Conservation (phyloP, 1,284 basidiomycete species). For the Leccinum huronense region DNA sequence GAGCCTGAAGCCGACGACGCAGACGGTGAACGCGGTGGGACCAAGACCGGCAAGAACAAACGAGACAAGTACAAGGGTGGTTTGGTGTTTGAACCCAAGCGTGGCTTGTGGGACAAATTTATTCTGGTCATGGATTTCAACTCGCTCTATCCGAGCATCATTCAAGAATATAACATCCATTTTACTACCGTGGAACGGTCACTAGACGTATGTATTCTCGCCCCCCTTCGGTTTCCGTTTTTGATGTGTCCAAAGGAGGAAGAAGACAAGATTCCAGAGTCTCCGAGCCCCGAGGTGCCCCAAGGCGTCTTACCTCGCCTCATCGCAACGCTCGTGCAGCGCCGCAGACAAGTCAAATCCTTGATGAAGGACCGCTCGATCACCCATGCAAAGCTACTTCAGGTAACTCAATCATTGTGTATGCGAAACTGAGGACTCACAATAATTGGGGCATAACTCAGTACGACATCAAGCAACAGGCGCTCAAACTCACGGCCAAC, state of each 20-base stretch:
- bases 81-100: slow-evolving; percentile 95
- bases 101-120: slow-evolving; percentile 95
- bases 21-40: slow-evolving; percentile 57
- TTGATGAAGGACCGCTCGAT: slow-evolving; percentile 91
- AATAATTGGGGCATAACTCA: slow-evolving; percentile 33
- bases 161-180: slow-evolving; percentile 99
- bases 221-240: background rate
- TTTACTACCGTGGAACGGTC: slow-evolving; percentile 91
- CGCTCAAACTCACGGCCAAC: slow-evolving; percentile 97
- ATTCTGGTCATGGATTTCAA: slow-evolving; percentile 99
- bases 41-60: slow-evolving; percentile 63
- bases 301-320: slow-evolving; percentile 94
- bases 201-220: slow-evolving; percentile 54
- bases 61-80: slow-evolving; percentile 99
- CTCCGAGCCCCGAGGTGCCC: slow-evolving; percentile 68
- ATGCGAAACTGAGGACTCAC: slow-evolving; percentile 38
- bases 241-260: slow-evolving; percentile 50
- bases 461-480: slow-evolving; percentile 97
- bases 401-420: slow-evolving; percentile 52
- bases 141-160: slow-evolving; percentile 98
- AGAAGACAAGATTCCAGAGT: slow-evolving; percentile 87
- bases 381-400: slow-evolving; percentile 75
- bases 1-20: slow-evolving; percentile 50
- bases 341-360: slow-evolving; percentile 88
- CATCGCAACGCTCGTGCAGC: slow-evolving; percentile 91